Evolutionary conservation across 371 early-diverging fungal species (phyloP).

Genomic region (Rhizopus delemar): DNA sequence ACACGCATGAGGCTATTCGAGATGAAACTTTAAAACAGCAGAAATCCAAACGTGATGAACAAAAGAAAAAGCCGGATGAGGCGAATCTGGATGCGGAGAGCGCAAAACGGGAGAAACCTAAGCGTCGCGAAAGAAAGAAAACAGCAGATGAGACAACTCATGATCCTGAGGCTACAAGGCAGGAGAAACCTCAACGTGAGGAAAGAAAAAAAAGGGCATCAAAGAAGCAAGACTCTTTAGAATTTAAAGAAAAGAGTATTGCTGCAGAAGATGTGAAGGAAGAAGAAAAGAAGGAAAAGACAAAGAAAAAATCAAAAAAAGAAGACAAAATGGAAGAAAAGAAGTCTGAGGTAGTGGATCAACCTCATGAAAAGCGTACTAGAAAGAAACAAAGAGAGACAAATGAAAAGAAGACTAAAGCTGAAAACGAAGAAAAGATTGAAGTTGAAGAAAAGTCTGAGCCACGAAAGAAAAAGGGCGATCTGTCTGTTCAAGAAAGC

Average conservation of each 20-base stretch:
- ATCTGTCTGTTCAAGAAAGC: too few relatives aligned
- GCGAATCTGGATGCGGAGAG: too few relatives aligned
- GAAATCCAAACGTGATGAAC: background rate
- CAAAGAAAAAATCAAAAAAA: conserved; percentile 4
- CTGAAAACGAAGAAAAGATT: background rate
- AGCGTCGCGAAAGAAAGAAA: too few relatives aligned
- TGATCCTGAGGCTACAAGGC: too few relatives aligned
- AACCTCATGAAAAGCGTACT: background rate
- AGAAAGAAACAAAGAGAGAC: background rate
- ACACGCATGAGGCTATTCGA: too few relatives aligned
- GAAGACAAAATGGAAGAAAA: conserved; percentile 1
- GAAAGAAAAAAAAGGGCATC: background rate
- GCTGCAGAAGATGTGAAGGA: background rate
- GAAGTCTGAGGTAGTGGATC: conserved; percentile 11
- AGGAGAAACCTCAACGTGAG: too few relatives aligned
- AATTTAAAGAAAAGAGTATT: background rate
- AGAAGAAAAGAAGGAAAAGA: conserved; percentile 23
- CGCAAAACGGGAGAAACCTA: too few relatives aligned
- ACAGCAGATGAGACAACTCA: too few relatives aligned
- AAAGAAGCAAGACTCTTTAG: background rate
- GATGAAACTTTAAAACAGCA: background rate
- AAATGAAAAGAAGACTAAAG: background rate
- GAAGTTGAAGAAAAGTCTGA: background rate
- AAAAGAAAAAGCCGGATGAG: background rate
- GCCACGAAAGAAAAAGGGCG: too few relatives aligned